These are phyloP conservation scores for Juncus inflexus DNA, from an alignment of 176 grass and related monocot genomes.

Conservation along the genomic window DNA sequence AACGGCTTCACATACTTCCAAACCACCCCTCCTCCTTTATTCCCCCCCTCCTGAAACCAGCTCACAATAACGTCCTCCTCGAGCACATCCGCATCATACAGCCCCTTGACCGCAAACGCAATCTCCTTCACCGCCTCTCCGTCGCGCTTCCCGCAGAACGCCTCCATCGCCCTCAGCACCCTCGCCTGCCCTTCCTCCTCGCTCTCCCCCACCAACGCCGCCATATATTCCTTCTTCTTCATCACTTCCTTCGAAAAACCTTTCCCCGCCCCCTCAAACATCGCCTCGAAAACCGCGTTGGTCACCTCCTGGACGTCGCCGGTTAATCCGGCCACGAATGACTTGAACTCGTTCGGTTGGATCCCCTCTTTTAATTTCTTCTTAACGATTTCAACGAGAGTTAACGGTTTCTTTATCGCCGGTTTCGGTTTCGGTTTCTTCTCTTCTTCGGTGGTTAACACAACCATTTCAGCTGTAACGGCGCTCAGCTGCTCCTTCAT, in stretches of 20 bases:
- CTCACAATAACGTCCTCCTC: slow-evolving; percentile 66
- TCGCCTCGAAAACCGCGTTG: slow-evolving; percentile 51
- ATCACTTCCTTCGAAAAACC: slow-evolving; percentile 66
- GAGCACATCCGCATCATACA: slow-evolving; percentile 62
- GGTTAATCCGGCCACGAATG: slow-evolving; percentile 23
- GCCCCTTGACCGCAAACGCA: slow-evolving; percentile 48
- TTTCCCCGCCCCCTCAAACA: slow-evolving; percentile 57
- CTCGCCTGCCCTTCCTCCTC: slow-evolving; percentile 41
- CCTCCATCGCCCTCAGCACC: slow-evolving; percentile 45
- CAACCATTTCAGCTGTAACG: slow-evolving; percentile 84
- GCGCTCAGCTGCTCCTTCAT: slow-evolving; percentile 75
- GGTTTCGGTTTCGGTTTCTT: slow-evolving; percentile 34
- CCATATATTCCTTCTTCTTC: slow-evolving; percentile 62
- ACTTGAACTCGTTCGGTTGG: slow-evolving; percentile 44
- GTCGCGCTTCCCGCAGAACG: slow-evolving; percentile 41
- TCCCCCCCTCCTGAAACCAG: slow-evolving; percentile 49
- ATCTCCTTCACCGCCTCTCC: slow-evolving; percentile 70
- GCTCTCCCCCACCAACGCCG: slow-evolving; percentile 32
- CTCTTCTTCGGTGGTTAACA: slow-evolving; percentile 46
- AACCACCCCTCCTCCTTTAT: slow-evolving; percentile 37
- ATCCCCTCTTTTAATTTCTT: slow-evolving; percentile 36
- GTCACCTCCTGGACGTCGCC: slow-evolving; percentile 47
- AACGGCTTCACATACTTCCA: slow-evolving; percentile 56
- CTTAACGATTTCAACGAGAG: slow-evolving; percentile 47
- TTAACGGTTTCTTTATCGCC: not conserved